A percentile compares a stretch with the other conserved stretches of the same genome.
These are phyloP conservation scores for Kazachstania sp. DNA, from an alignment of 1,139 yeast species.

Conservation along the genomic window DNA sequence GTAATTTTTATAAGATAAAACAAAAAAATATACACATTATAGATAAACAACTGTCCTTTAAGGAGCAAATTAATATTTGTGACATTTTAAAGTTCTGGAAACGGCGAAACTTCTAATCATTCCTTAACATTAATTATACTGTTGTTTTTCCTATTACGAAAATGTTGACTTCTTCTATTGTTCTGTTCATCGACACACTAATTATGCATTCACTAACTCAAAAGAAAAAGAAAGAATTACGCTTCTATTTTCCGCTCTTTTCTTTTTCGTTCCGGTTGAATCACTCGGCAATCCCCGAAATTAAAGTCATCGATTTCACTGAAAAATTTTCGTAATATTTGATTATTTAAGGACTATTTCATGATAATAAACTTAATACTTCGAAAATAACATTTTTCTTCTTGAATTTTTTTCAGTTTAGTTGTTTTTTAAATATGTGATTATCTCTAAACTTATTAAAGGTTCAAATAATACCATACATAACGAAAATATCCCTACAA, in stretches of 20 bases:
- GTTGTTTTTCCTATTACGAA: too few species aligned
- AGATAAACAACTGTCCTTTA: neutral
- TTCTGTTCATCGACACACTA: too few species aligned
- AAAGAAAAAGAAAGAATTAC: too few species aligned
- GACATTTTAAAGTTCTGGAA: too few species aligned
- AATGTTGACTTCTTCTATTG: too few species aligned
- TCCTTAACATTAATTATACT: too few species aligned
- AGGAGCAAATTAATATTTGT: too few species aligned
- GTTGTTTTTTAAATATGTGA: neutral
- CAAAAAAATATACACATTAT: neutral
- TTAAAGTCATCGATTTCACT: neutral
- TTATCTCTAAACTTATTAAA: neutral
- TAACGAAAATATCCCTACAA: neutral
- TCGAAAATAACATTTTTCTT: too few species aligned
- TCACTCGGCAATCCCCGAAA: constrained; percentile 1
- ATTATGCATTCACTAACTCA: too few species aligned
- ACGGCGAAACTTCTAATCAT: too few species aligned
- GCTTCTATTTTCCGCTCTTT: too few species aligned
- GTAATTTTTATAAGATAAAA: neutral
- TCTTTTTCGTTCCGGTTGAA: neutral
- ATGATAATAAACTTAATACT: neutral
- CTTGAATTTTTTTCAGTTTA: neutral
- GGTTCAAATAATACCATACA: neutral
- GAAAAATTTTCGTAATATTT: neutral
- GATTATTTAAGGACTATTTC: neutral